These are phyloP conservation scores for Eucalyptus pauciflora DNA, from an alignment of 345 rosid species.

Conservation along the genomic window DNA sequence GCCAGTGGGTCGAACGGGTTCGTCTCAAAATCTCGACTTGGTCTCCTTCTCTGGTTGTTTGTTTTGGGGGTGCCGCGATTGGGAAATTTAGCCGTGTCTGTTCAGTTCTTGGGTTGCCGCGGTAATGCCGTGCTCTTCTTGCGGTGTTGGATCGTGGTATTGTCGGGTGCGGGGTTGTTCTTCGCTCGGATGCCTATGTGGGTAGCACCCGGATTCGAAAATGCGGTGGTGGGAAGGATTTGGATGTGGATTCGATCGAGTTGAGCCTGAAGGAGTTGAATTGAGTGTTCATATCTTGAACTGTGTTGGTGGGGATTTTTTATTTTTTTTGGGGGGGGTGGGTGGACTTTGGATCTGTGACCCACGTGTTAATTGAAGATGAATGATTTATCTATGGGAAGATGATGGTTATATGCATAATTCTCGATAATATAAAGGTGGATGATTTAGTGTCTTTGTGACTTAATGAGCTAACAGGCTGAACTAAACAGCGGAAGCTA, in stretches of 20 bases:
- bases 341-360: background rate
- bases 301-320: background rate
- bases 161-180: background rate
- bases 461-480: background rate
- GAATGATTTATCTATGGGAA: background rate
- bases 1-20: constrained; percentile 78
- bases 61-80: background rate
- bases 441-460: background rate
- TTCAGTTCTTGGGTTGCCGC: background rate
- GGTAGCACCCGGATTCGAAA: background rate
- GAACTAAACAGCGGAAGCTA: background rate
- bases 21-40: background rate
- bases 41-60: background rate
- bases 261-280: background rate
- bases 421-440: background rate
- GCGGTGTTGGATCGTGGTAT: background rate
- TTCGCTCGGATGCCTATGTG: background rate
- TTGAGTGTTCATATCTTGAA: background rate
- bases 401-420: background rate
- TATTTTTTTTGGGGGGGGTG: background rate
- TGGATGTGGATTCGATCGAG: background rate
- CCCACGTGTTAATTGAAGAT: background rate
- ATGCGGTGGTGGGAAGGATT: background rate
- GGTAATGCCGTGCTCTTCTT: background rate
- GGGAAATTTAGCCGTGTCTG: background rate